These are phyloP conservation scores for Candida sphagnicola DNA, from an alignment of 805 yeast species.

Conservation along the genomic window DNA sequence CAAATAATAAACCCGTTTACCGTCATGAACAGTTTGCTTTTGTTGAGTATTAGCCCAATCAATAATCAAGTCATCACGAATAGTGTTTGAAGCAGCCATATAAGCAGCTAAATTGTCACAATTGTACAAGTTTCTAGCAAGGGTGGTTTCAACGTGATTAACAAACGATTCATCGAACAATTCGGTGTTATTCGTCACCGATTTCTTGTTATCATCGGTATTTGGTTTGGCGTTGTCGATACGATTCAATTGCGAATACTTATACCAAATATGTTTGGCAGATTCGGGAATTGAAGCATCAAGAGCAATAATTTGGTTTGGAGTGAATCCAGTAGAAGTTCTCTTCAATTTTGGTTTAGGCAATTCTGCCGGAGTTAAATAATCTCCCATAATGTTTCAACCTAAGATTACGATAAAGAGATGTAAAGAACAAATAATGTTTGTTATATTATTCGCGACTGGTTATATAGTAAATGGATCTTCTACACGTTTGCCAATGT, in stretches of 20 bases:
- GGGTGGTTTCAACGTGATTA: slow-evolving; percentile 82
- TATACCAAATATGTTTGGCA: slow-evolving; percentile 75
- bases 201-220: slow-evolving; percentile 10
- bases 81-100: slow-evolving; percentile 77
- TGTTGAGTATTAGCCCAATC: slow-evolving; percentile 96
- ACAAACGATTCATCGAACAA: slow-evolving; percentile 68
- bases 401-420: background rate
- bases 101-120: slow-evolving; percentile 92
- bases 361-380: slow-evolving; percentile 32
- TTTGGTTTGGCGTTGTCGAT: slow-evolving; percentile 24
- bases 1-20: slow-evolving; percentile 81
- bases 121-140: slow-evolving; percentile 89
- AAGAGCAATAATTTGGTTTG: slow-evolving; percentile 79
- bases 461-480: too few species aligned
- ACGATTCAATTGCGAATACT: slow-evolving; percentile 48
- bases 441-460: background rate
- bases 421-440: background rate
- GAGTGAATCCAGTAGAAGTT: slow-evolving; percentile 86
- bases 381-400: slow-evolving; percentile 26
- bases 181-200: slow-evolving; percentile 30
- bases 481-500: background rate
- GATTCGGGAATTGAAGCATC: slow-evolving; percentile 78
- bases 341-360: slow-evolving; percentile 54
- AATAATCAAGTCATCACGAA: slow-evolving; percentile 74
- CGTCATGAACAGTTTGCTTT: slow-evolving; percentile 75